A percentile compares a stretch with the other conserved stretches of the same genome.
Conservation (phyloP, 352 stramenopile genomes). For the Pythium plurisporium region DNA sequence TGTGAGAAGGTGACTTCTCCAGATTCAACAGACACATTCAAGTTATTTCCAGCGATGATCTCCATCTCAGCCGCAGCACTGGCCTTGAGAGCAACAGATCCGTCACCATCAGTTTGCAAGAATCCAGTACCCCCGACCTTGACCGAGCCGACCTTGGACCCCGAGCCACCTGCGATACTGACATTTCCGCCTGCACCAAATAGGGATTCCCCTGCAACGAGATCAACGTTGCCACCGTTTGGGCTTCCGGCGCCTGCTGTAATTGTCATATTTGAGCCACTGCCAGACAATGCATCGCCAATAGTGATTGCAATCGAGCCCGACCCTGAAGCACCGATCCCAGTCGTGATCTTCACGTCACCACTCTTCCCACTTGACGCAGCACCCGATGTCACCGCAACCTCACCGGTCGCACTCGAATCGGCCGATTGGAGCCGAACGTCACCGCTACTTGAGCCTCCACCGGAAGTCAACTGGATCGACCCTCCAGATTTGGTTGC, state of each 20-base stretch:
- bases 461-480: slow-evolving; percentile 12
- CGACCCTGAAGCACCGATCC: neutral
- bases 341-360: slow-evolving; percentile 1
- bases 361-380: slow-evolving; percentile 8
- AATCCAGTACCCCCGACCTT: slow-evolving; percentile 13
- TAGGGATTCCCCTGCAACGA: neutral
- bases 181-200: slow-evolving; percentile 18
- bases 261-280: slow-evolving; percentile 9
- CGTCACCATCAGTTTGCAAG: slow-evolving; percentile 25
- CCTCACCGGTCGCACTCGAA: neutral
- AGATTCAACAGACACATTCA: slow-evolving; percentile 42
- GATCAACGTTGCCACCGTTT: neutral
- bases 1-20: slow-evolving; percentile 56
- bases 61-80: slow-evolving; percentile 28
- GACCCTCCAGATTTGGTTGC: slow-evolving; percentile 1
- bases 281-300: neutral
- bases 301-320: slow-evolving; percentile 9
- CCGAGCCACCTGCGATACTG: slow-evolving; percentile 7
- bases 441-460: slow-evolving; percentile 3
- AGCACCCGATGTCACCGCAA: neutral
- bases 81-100: slow-evolving; percentile 35
- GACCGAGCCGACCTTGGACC: slow-evolving; percentile 6
- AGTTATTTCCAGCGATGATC: slow-evolving; percentile 40
- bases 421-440: slow-evolving; percentile 2
- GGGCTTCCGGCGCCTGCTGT: neutral